A percentile compares a stretch with the other conserved stretches of the same genome.
These are phyloP conservation scores for Brassica napus DNA, from an alignment of 345 rosid species.

Conservation along the genomic window Da-Ae NC_063440.1:20396001-20396500, in stretches of 20 bases:
- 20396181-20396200: constrained; percentile 21
- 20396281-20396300: constrained; percentile 16
- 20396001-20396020: constrained; percentile 7
- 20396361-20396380: constrained; percentile 25
- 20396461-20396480: too few relatives aligned
- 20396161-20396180: constrained; percentile 29
- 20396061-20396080: constrained; percentile 18
- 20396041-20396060: background rate
- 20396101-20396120: constrained; percentile 19
- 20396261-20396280: constrained; percentile 15
- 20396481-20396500: too few relatives aligned
- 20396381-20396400: constrained; percentile 14
- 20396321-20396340: constrained; percentile 24
- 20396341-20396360: constrained; percentile 34
- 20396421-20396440: too few relatives aligned
- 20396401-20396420: too few relatives aligned
- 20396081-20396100: constrained; percentile 34
- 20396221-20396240: background rate
- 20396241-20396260: constrained; percentile 13
- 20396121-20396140: background rate
- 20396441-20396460: too few relatives aligned
- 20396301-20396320: constrained; percentile 34
- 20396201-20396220: constrained; percentile 21
- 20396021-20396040: constrained; percentile 7
- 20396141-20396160: constrained; percentile 38